Percentiles rank a stretch among this genome's conserved stretches.
phyloP scores from a whole-genome alignment of 1,284 basidiomycete species.

The Pterula multifida region DNA sequence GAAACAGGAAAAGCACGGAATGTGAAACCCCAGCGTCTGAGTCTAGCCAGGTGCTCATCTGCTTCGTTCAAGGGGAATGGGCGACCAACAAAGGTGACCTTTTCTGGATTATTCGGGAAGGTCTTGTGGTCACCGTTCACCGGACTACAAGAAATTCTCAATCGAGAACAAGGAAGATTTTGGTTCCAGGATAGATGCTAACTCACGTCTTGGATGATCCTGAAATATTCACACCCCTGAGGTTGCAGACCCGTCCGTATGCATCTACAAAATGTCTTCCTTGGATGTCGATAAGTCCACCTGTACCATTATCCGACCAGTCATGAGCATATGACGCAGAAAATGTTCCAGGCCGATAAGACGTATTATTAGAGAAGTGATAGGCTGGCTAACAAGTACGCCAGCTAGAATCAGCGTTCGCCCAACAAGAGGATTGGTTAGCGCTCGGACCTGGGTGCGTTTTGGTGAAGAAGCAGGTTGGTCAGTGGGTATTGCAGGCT shows the following conservation, averaged over 20 bases:
- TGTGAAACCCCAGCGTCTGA: constrained; percentile 78
- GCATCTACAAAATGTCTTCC: constrained; percentile 72
- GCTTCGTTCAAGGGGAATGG: constrained; percentile 82
- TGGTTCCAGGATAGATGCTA: background rate
- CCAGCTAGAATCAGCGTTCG: background rate
- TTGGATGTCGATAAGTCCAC: constrained; percentile 39
- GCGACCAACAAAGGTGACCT: constrained; percentile 68
- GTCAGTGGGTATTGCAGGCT: background rate
- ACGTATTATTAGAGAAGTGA: constrained; percentile 26
- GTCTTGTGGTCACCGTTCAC: constrained; percentile 46
- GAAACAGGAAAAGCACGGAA: constrained; percentile 44
- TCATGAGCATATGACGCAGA: constrained; percentile 55
- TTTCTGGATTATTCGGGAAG: constrained; percentile 50
- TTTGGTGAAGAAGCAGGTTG: background rate
- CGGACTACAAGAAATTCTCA: constrained; percentile 30
- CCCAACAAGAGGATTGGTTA: background rate
- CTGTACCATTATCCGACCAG: constrained; percentile 52
- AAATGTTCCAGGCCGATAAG: constrained; percentile 30
- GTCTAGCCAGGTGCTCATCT: constrained; percentile 66
- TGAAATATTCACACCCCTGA: constrained; percentile 75
- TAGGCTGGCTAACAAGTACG: background rate
- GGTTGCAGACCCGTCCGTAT: constrained; percentile 62
- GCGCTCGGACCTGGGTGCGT: background rate
- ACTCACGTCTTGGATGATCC: constrained; percentile 77
- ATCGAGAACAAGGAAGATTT: background rate